Evolutionary conservation across 306 rosid genomes (phyloP).

Genomic region (Ammopiptanthus mongolicus): DNA sequence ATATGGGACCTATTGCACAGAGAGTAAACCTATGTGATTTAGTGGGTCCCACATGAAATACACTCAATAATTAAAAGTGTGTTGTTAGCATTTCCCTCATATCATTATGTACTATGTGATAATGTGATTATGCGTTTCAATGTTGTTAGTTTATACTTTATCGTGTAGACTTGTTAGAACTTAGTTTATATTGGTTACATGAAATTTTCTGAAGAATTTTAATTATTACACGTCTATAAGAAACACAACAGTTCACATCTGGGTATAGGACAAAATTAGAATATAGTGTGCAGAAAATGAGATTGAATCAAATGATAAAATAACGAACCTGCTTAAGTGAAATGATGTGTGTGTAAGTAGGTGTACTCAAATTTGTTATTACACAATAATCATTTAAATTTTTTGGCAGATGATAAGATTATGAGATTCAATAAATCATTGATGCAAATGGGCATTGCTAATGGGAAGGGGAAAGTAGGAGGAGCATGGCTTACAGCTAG

Average conservation of each 20-base stretch:
- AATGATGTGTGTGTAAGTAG: not conserved
- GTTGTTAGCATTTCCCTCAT: too few species aligned
- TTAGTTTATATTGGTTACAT: not conserved
- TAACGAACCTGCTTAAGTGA: not conserved
- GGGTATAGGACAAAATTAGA: too few species aligned
- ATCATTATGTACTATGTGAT: not conserved
- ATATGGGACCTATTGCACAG: too few species aligned
- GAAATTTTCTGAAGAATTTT: not conserved
- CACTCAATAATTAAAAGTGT: too few species aligned
- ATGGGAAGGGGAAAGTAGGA: not conserved
- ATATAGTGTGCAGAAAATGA: not conserved
- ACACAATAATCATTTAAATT: not conserved
- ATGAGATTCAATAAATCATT: not conserved
- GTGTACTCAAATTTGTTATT: not conserved
- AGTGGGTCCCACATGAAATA: too few species aligned
- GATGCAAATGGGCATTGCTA: not conserved
- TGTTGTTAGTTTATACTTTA: not conserved
- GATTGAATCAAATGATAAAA: not conserved
- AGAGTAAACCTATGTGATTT: too few species aligned
- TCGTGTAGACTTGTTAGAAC: not conserved
- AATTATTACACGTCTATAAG: not conserved
- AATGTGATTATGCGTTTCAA: not conserved
- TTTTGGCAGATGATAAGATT: not conserved
- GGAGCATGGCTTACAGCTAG: slow-evolving; percentile 37
- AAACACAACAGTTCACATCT: too few species aligned